Base-by-base conservation (phyloP, 768 basidiomycete genomes). In the Naematelia encephala region DNA sequence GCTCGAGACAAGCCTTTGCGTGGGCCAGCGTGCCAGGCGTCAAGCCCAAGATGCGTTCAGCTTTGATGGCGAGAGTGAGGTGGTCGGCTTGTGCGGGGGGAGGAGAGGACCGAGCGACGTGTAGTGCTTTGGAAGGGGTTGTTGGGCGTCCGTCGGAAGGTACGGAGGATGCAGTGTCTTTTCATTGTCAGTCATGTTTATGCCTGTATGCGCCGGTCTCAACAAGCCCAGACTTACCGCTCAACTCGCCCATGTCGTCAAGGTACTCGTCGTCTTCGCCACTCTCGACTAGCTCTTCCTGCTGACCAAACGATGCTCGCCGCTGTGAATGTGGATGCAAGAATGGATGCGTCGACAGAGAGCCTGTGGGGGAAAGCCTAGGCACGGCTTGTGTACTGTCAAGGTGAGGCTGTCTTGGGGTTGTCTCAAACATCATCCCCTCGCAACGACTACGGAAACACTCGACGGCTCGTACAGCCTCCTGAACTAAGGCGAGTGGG, bases 181-280 rank as follows among this genome's bases (percentile, higher is more conserved):
- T n/a, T 0, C 4, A 16, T 29, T 1, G 57, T 39, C 4, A 26
- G 53, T 43, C 39, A 16, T 26, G 28, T 14, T 29, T 39, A 5
- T 5, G 16, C 27, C 39, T 29, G 45, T 48, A 5, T 22, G 10
- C 22, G 13, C 45, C 12, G 13, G 16, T 52, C 51, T 26, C 42
- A n/a, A 50, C 12, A 50, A 21, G 28, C 13, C 11, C 4, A 8
- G 44, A 63, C 70, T 64, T 54, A 73, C 71, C 71, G 14, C 68
- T 70, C 30, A 73, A 39, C 19, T 66, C 69, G 22, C 57, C 71
- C 69, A 73, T 70, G 16, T 70, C 71, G 26, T 62, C 60, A 19
- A 4, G 21, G 30, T 63, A 63, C 10, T 48, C 51, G 21, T 56
- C 54, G 39, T 23, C 27, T 12, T 19, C 14, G 28, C 30, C 28